Base-by-base conservation (phyloP, 2,329 filamentous ascomycete genomes). In the Aspergillus aculeatus region DNA sequence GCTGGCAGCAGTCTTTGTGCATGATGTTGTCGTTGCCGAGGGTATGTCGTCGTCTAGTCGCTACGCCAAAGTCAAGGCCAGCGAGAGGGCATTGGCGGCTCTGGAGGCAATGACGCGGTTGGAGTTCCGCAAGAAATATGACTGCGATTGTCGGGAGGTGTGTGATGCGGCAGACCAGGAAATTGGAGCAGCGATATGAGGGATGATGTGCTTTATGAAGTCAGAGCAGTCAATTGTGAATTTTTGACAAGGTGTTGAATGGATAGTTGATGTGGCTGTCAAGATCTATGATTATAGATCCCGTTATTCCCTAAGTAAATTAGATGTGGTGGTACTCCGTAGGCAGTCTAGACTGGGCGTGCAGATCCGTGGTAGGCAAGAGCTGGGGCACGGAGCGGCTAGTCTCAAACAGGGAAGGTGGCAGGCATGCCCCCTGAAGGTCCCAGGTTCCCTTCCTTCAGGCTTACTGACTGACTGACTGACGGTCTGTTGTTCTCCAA, bases 1-100 rank as follows among this genome's bases (percentile, higher is more conserved):
- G 5, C 79, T 91, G 0, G 89, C 89, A 6, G 91, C 86, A 24
- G 82, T 96, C 7, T 81, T 96, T 71, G 83, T 97, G 14, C 94
- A 98, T 70, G 84, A 86, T 12, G 73, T 82, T 47, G 83, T 92
- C 10, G 75, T 91, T n/a, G 84, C 86, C 1, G 81, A 86, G 63
- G 84, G 81, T 1, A 78, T 81, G 38, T 85, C 85, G 1, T 84
- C 81, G 64, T 92, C 87, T 54, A 84, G 84, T 0, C 82, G 89
- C 50, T 90, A 92, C 74, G 92, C 91, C 0, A 93, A 92, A 75
- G 74, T 89, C 4, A 77, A 76, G 58, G 78, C 78, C 9, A 81
- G 79, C 57, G 71, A 75, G 60, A 70, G 68, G 4, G 77, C 78
- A 2, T 62, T 81, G 58, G 63, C 67, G 5, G 64, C 70, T 60